Conservation (phyloP, 768 basidiomycete genomes). For the Naganishia antarctica region DNA sequence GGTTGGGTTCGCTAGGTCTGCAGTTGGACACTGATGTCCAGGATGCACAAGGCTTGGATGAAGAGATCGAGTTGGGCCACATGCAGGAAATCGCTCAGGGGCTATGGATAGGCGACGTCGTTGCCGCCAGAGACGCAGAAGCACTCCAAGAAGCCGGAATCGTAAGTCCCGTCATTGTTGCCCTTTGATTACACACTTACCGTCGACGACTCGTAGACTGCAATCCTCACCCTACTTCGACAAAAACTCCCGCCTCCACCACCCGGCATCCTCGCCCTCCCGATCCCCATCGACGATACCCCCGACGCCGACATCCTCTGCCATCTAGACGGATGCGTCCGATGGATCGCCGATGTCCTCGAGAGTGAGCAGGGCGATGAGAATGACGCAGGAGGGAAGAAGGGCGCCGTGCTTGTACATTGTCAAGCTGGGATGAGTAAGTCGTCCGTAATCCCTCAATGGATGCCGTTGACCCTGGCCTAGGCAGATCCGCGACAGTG, state of each 20-base stretch:
- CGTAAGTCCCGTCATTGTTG: conserved; percentile 58
- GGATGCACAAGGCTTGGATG: conserved; percentile 55
- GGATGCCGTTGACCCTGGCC: conserved; percentile 38
- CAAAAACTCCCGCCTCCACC: conserved; percentile 63
- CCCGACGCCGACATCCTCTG: conserved; percentile 68
- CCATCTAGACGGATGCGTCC: conserved; percentile 71
- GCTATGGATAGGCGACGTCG: conserved; percentile 78
- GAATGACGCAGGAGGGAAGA: conserved; percentile 66
- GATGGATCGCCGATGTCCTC: conserved; percentile 75
- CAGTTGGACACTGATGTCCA: background rate
- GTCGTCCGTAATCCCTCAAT: conserved; percentile 50
- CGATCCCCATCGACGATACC: conserved; percentile 47
- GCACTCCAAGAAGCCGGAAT: conserved; percentile 68
- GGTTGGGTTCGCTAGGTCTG: background rate
- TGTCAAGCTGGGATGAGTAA: conserved; percentile 82
- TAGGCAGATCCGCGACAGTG: conserved; percentile 67
- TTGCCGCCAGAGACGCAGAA: conserved; percentile 62
- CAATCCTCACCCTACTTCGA: conserved; percentile 71
- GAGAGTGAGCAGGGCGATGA: conserved; percentile 65
- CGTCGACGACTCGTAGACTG: conserved; percentile 58
- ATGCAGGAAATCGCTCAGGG: conserved; percentile 77
- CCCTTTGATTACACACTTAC: conserved; percentile 64
- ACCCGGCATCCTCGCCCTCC: conserved; percentile 36
- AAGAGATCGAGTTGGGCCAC: conserved; percentile 71
- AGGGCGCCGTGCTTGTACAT: conserved; percentile 75